Evolutionary conservation across 129 eudicot species (phyloP).

Genomic region (Lactuca sativa): DNA sequence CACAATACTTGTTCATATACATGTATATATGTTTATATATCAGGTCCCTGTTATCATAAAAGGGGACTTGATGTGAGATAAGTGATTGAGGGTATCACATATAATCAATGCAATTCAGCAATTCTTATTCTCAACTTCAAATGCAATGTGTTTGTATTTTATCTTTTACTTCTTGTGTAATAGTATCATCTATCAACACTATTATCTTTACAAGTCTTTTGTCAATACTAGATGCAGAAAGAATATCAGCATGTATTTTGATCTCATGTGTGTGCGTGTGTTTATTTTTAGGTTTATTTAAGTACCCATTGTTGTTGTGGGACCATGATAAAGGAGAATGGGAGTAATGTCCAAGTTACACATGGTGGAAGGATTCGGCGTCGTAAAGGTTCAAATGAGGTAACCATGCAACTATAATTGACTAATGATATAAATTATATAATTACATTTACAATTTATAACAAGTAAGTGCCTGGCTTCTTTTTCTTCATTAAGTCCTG

Average conservation of each 20-base stretch:
- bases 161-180: neutral
- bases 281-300: slow-evolving; percentile 22
- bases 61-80: neutral
- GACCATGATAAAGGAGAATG: slow-evolving; percentile 40
- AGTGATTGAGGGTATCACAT: neutral
- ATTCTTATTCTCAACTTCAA: neutral
- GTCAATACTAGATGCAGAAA: slow-evolving; percentile 12
- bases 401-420: slow-evolving; percentile 17
- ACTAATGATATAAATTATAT: neutral
- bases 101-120: neutral
- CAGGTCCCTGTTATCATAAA: neutral
- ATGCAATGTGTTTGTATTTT: neutral
- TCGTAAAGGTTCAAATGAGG: slow-evolving; percentile 65
- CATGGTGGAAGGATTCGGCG: slow-evolving; percentile 50
- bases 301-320: slow-evolving; percentile 6
- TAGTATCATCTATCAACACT: slow-evolving; percentile 3
- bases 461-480: too few relatives aligned
- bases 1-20: neutral
- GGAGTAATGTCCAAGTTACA: slow-evolving; percentile 36
- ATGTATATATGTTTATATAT: neutral
- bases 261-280: neutral
- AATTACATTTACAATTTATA: neutral
- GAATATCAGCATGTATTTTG: neutral
- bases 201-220: slow-evolving; percentile 4
- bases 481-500: too few relatives aligned